Conservation (phyloP, 2,329 filamentous ascomycete species). For the Cercospora sp. region DNA sequence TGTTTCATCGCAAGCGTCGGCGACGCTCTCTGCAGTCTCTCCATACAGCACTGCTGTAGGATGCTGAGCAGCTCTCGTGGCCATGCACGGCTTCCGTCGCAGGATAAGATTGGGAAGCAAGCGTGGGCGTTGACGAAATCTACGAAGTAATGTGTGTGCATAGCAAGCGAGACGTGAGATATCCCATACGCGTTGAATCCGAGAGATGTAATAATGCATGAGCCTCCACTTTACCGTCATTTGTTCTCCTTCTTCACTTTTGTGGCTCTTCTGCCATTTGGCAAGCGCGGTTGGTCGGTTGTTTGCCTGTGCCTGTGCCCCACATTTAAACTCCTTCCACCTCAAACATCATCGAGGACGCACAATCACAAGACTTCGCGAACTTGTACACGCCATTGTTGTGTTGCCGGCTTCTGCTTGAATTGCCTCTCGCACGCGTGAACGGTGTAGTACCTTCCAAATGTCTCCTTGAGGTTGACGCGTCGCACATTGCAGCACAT, state of each 20-base stretch:
- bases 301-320: background rate
- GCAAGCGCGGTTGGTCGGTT: background rate
- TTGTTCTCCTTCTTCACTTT: background rate
- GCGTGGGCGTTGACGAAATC: constrained; percentile 17
- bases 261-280: background rate
- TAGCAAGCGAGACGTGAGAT: constrained; percentile 28
- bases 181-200: constrained; percentile 13
- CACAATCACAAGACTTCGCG: background rate
- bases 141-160: constrained; percentile 28
- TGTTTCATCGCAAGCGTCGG: constrained; percentile 1
- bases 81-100: constrained; percentile 13
- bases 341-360: background rate
- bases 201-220: background rate
- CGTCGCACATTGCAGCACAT: background rate
- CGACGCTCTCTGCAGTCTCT: constrained; percentile 1
- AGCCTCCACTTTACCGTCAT: background rate
- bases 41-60: constrained; percentile 13
- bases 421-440: background rate
- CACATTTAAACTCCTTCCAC: background rate
- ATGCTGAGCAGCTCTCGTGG: background rate
- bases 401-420: background rate
- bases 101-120: constrained; percentile 19
- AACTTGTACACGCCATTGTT: background rate
- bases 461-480: background rate
- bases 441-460: background rate